phyloP scores from a whole-genome alignment of 805 yeast genomes.

The Candida hispaniensis region DNA sequence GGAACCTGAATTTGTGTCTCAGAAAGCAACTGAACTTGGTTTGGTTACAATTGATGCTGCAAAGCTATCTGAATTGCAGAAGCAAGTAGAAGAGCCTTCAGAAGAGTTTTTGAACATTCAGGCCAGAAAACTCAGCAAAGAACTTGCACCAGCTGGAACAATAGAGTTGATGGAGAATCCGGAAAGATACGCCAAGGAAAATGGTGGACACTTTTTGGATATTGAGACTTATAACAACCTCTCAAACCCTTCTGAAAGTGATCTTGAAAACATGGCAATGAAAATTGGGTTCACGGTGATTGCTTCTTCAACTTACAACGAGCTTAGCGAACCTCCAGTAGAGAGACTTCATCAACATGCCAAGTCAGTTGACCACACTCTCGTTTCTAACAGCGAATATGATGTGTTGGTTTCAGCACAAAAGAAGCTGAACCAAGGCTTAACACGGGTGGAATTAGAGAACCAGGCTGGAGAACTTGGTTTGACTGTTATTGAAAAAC shows the following conservation, averaged over 20 bases:
- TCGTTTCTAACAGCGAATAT: slow-evolving; percentile 19
- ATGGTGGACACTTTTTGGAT: slow-evolving; percentile 1
- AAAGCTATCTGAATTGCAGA: slow-evolving; percentile 17
- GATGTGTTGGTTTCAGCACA: background rate
- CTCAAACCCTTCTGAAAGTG: slow-evolving; percentile 20
- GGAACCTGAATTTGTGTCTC: slow-evolving; percentile 6
- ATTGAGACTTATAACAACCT: background rate
- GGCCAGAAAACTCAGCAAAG: slow-evolving; percentile 20
- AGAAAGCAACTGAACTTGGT: slow-evolving; percentile 20
- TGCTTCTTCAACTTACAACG: slow-evolving; percentile 14
- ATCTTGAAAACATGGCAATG: slow-evolving; percentile 12
- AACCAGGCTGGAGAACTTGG: slow-evolving; percentile 3
- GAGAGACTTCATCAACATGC: background rate
- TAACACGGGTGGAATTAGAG: slow-evolving; percentile 10
- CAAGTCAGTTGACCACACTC: slow-evolving; percentile 12
- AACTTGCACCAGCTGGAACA: slow-evolving; percentile 1
- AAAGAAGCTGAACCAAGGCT: slow-evolving; percentile 1
- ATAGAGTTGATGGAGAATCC: slow-evolving; percentile 16
- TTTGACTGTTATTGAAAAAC: background rate
- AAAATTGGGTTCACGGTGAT: slow-evolving; percentile 12
- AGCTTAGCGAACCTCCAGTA: slow-evolving; percentile 4
- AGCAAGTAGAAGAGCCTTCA: slow-evolving; percentile 22
- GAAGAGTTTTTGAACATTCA: slow-evolving; percentile 18
- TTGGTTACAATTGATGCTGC: slow-evolving; percentile 15
- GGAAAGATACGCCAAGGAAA: slow-evolving; percentile 9